Base-by-base conservation (phyloP, 1,284 basidiomycete species). In the Apiotrichum siamense region DNA sequence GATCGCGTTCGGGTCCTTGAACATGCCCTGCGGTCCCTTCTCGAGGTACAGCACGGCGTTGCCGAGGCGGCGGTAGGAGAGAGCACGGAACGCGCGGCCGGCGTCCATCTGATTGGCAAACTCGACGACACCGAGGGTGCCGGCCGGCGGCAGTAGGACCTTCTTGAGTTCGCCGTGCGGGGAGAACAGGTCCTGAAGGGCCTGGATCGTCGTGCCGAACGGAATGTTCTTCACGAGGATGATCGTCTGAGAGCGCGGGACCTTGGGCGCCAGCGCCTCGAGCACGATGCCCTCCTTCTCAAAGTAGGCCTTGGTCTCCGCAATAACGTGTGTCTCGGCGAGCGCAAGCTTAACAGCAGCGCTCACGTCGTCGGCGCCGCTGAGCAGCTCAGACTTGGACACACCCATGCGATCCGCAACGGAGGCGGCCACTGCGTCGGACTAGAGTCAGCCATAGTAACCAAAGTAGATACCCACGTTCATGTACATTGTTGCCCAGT, bases 171-270 rank as follows among this genome's bases (percentile, higher is more conserved):
- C 77, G 7, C 92, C 93, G 63, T 89, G 84, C 0, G 80, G 79
- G 27, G 82, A 80, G 65, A 98, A 96, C 38, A 97, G 69, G 55
- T 85, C 84, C 29, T 81, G 80, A 18, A 97, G 80, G 55, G 87
- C 82, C 12, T 83, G 81, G 0, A 77, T 75, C 1, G 84, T 82
- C 0, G 92, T 97, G 15, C 90, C 90, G 64, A 88, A 96, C 0
- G 94, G 93, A 39, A 98, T 92, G 74, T 98, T 97, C 77, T 98
- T 98, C 55, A 97, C 88, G 10, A 98, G 80, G 50, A 97, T 85
- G 40, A 81, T 83, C 0, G 88, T 93, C 62, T 88, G 83, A 0
- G 88, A 91, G 9, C 79, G 73, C 2, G 75, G 70, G 2, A 83
- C 79, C 0, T 76, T 75, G 3, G 79, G 64, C 7, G 70, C 59